Evolutionary conservation across 495 filamentous ascomycete genomes (phyloP).

Genomic region (Rostrohypoxylon terebratum): DNA sequence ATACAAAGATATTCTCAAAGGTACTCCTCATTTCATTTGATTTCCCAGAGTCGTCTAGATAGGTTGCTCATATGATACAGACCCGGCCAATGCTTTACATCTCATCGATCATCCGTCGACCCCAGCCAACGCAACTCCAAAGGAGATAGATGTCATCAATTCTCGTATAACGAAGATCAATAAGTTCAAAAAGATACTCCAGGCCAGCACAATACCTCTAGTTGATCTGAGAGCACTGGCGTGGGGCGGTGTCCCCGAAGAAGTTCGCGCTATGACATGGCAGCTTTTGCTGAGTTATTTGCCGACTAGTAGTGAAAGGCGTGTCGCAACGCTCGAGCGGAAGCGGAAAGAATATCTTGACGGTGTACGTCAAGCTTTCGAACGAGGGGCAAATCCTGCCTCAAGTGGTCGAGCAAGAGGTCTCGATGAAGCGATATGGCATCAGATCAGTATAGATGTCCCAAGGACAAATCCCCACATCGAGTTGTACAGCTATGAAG

Average conservation of each 20-base stretch:
- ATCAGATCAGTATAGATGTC: slow-evolving; percentile 98
- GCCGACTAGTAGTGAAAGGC: slow-evolving; percentile 90
- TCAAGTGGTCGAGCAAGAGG: slow-evolving; percentile 71
- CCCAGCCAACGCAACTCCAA: slow-evolving; percentile 78
- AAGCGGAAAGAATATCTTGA: slow-evolving; percentile 98
- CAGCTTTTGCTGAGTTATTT: slow-evolving; percentile 95
- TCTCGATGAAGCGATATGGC: slow-evolving; percentile 95
- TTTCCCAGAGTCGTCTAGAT: slow-evolving; percentile 2
- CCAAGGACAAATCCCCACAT: slow-evolving; percentile 97
- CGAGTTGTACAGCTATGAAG: slow-evolving; percentile 92
- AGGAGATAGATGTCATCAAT: slow-evolving; percentile 87
- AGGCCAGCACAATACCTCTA: slow-evolving; percentile 88
- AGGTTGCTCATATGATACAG: slow-evolving; percentile 56
- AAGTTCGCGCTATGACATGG: slow-evolving; percentile 98
- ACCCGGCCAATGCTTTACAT: slow-evolving; percentile 95
- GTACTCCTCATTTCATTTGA: slow-evolving; percentile 51
- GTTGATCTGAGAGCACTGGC: slow-evolving; percentile 84
- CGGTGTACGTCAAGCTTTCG: slow-evolving; percentile 94
- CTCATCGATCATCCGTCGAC: slow-evolving; percentile 88
- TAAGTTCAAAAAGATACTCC: slow-evolving; percentile 96
- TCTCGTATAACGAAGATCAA: slow-evolving; percentile 94
- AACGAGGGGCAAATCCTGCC: slow-evolving; percentile 60
- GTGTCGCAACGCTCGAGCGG: slow-evolving; percentile 89
- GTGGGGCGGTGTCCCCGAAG: slow-evolving; percentile 94
- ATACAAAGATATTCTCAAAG: slow-evolving; percentile 93